phyloP scores from a whole-genome alignment of 257 asterid genomes.

The Lithospermum erythrorhizon region DNA sequence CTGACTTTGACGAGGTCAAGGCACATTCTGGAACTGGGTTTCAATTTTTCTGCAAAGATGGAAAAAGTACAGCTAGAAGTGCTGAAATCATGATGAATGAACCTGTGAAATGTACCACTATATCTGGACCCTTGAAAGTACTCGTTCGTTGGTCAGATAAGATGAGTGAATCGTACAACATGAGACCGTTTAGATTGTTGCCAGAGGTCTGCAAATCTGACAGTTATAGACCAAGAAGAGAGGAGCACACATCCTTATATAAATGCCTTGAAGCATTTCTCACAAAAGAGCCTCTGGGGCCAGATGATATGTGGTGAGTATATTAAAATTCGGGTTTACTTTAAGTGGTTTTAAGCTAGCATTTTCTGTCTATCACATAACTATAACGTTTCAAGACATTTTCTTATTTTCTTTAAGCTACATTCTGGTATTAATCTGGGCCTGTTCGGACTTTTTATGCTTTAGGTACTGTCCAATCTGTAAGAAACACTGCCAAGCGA shows the following conservation, averaged over 20 bases:
- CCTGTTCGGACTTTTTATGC: neutral
- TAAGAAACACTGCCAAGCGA: slow-evolving; percentile 85
- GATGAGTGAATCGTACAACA: slow-evolving; percentile 33
- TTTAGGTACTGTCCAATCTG: slow-evolving; percentile 76
- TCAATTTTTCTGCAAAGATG: slow-evolving; percentile 56
- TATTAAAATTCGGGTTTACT: no score
- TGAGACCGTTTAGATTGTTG: slow-evolving; percentile 38
- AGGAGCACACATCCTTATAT: slow-evolving; percentile 71
- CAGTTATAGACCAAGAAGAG: slow-evolving; percentile 45
- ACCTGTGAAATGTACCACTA: slow-evolving; percentile 28
- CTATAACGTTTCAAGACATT: no score
- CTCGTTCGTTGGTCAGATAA: slow-evolving; percentile 68
- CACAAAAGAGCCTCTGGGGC: slow-evolving; percentile 97
- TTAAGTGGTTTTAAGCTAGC: no score
- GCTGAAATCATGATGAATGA: slow-evolving; percentile 48
- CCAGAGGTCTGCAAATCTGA: slow-evolving; percentile 78
- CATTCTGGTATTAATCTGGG: no score
- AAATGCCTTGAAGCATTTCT: slow-evolving; percentile 92
- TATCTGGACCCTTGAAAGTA: slow-evolving; percentile 41
- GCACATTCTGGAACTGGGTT: slow-evolving; percentile 31
- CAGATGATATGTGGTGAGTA: slow-evolving; percentile 98
- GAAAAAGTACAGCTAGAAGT: slow-evolving; percentile 34
- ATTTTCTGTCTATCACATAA: no score
- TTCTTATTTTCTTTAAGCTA: no score
- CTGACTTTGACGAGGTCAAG: slow-evolving; percentile 21